Evolutionary conservation across 768 basidiomycete species (phyloP), one percentile per base, ranked within the genome.

Genomic region (Lactarius hengduanensis): DNA sequence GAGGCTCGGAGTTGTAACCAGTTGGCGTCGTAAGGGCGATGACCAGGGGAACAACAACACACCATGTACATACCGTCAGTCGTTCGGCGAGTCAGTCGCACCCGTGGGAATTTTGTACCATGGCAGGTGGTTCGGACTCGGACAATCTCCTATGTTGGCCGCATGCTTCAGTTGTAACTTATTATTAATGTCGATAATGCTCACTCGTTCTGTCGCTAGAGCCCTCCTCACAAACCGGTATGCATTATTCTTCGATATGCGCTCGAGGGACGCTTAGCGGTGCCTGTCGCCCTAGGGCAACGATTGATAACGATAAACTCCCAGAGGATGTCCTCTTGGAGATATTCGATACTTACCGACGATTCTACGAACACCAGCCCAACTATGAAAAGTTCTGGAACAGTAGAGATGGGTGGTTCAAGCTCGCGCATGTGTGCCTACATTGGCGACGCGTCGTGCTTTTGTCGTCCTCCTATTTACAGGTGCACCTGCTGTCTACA

Each of bases 381-480:
- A 1, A 13, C 0, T 57, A 57, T 8, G 30, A 63, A 26, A 36
- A 16, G 0, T 0, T 8, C 10, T 63, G 62, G 62, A 56, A 47
- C 41, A 3, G 43, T 2, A 47, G 20, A 53, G 1, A 11, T 1
- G 41, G 62, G 3, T 66, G 65, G 59, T 32, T 56, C 34, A 57
- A 11, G 13, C 65, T 66, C 18, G 15, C 34, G 3, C 65, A 61
- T 30, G 64, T 65, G 22, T 65, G 64, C 45, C 22, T 1, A 50
- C 36, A 10, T 15, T 65, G 64, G 64, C 64, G 64, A 38, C n/a
- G 20, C 15, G 6, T 65, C 20, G 34, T 57, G 4, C 36, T 61
- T 41, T 40, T 36, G 34, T 65, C 64, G 3, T 2, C 43, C 15
- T 36, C 43, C 54, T 54, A 59, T 8, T 38, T 65, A 26, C 41